Base-by-base conservation (phyloP, 345 rosid genomes). In the Trapa incisa region DNA sequence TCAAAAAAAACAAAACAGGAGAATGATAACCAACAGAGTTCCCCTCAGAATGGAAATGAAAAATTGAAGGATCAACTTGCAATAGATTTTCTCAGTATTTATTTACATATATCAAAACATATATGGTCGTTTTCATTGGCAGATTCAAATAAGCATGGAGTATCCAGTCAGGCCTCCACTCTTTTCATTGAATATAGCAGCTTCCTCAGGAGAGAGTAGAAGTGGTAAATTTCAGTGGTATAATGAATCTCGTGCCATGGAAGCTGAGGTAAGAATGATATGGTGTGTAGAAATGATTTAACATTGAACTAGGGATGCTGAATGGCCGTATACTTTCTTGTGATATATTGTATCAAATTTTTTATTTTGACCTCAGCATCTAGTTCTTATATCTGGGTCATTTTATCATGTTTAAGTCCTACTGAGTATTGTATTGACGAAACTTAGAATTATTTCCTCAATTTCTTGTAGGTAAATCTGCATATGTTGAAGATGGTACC, bases 141-240 rank as follows among this genome's bases (percentile, higher is more conserved):
- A 88, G 97, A 77, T 91, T 62, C 72, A 72, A 50, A 77, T 91
- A 74, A 84, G 91, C 85, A 78, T 76, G 84, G 99, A 94, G 83
- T 88, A 87, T 80, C 99, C 97, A 74, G 85, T 88, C 29, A 83
- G 96, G 76, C 95, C 97, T 58, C 95, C 97, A 43, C 73, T 81
- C 47, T 88, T 94, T 77, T 68, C 81, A 61, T 17, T 94, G 76
- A 80, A 78, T 75, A 81, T 88, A 50, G 70, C 75, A 61, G 64
- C 15, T 32, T 70, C 73, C 56, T 61, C 75, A 47, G 84, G 70
- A 75, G 84, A 77, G 72, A 74, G 71, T 61, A 64, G 43, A 38
- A 75, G 69, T 58, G 77, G 73, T 65, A 53, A 72, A 74, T 77
- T 71, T 67, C 81, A 79, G 72, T 78, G 83, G 83, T 84, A 76